Evolutionary conservation across 1,284 basidiomycete species (phyloP).

Genomic region (Omphalotus olearius): DNA sequence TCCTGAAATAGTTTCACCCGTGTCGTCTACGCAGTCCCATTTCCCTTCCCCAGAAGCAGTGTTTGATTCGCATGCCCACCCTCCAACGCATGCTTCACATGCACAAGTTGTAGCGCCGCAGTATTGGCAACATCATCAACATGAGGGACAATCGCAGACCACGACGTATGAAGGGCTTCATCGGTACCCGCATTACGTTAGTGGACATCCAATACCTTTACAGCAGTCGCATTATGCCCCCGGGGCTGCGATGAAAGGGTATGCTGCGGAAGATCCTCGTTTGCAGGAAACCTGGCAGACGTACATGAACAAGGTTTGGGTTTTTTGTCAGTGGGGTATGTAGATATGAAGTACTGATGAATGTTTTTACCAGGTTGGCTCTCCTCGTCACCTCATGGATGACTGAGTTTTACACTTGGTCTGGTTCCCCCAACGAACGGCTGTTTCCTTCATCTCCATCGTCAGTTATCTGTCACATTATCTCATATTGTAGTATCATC

Average conservation of each 20-base stretch:
- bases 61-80: slow-evolving; percentile 11
- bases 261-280: slow-evolving; percentile 44
- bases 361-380: slow-evolving; percentile 1
- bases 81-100: not conserved
- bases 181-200: not conserved
- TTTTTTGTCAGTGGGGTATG: not conserved
- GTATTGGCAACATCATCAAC: not conserved
- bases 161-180: not conserved
- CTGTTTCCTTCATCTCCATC: not conserved
- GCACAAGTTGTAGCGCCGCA: not conserved
- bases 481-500: not conserved
- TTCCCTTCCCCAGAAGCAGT: slow-evolving; percentile 9
- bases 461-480: not conserved
- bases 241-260: slow-evolving; percentile 35
- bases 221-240: slow-evolving; percentile 31
- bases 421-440: not conserved
- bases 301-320: slow-evolving; percentile 46
- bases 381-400: not conserved
- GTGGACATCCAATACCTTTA: slow-evolving; percentile 10
- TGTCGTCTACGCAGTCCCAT: slow-evolving; percentile 13
- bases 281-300: slow-evolving; percentile 58
- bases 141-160: not conserved
- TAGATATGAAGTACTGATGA: not conserved
- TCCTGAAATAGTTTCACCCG: slow-evolving; percentile 14
- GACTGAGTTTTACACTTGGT: not conserved